Conservation (phyloP, 495 filamentous ascomycete genomes). For the Penicillium canariense region DNA sequence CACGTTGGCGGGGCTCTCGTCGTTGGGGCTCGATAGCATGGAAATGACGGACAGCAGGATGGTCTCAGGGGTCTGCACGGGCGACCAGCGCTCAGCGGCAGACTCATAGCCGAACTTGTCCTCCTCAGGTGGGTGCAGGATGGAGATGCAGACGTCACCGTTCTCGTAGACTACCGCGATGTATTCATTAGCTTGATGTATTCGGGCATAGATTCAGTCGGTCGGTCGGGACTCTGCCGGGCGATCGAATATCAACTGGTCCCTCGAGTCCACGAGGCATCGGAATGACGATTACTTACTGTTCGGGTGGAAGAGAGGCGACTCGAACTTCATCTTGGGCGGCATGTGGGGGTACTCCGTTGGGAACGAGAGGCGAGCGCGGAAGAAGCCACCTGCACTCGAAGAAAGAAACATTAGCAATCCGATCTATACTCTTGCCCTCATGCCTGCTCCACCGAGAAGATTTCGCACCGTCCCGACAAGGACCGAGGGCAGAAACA, state of each 20-base stretch:
- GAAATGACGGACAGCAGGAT: slow-evolving; percentile 91
- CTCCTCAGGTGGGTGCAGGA: slow-evolving; percentile 93
- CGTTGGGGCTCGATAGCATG: slow-evolving; percentile 89
- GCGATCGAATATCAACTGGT: no score
- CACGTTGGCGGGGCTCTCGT: slow-evolving; percentile 92
- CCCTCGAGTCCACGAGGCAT: neutral
- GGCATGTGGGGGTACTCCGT: slow-evolving; percentile 83
- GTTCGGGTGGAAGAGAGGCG: slow-evolving; percentile 92
- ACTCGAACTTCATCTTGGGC: slow-evolving; percentile 87
- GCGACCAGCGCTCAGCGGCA: slow-evolving; percentile 90
- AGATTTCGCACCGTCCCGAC: neutral
- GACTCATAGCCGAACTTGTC: slow-evolving; percentile 94
- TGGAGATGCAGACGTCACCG: slow-evolving; percentile 94
- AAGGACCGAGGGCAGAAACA: neutral
- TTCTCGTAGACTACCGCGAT: slow-evolving; percentile 64
- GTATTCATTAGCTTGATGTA: neutral
- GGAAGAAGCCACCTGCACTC: slow-evolving; percentile 78
- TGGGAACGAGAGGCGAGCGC: slow-evolving; percentile 75
- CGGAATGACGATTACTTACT: slow-evolving; percentile 43
- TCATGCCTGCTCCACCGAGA: no score
- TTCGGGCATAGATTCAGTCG: no score
- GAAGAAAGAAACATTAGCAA: slow-evolving; percentile 5
- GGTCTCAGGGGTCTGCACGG: slow-evolving; percentile 95
- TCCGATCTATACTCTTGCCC: neutral
- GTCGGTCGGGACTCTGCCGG: no score